These are phyloP conservation scores for Citrullus colocynthis DNA, from an alignment of 306 rosid species.

Conservation along the genomic window DNA sequence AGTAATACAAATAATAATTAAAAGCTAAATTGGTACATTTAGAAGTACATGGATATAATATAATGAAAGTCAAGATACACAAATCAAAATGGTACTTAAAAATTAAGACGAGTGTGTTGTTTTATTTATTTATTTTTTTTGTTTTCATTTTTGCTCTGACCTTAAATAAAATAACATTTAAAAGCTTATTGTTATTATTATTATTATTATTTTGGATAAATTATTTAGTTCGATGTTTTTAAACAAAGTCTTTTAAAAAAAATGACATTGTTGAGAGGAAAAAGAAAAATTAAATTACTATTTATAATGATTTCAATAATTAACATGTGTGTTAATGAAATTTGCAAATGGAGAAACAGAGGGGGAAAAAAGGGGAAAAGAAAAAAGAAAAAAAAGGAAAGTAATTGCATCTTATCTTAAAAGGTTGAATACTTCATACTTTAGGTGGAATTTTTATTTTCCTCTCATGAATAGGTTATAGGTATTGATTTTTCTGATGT, in stretches of 20 bases:
- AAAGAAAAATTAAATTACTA: background rate
- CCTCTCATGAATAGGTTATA: background rate
- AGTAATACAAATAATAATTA: too few species aligned
- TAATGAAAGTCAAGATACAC: too few species aligned
- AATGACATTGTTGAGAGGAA: background rate
- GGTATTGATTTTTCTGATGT: background rate
- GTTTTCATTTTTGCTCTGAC: background rate
- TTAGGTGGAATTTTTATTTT: background rate
- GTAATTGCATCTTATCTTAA: background rate
- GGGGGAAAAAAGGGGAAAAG: background rate
- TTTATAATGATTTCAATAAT: background rate
- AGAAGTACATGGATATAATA: too few species aligned
- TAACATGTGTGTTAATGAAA: background rate
- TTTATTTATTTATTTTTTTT: background rate
- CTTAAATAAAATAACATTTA: background rate
- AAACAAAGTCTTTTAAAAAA: background rate
- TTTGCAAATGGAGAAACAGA: background rate
- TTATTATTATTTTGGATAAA: background rate
- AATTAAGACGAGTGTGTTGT: background rate
- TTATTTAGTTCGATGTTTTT: background rate
- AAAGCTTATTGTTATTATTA: background rate
- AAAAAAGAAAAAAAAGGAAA: too few species aligned
- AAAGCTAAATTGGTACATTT: too few species aligned
- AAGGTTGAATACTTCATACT: background rate
- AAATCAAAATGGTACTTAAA: background rate